Conservation (phyloP, 768 basidiomycete species). For the Phylloporus sp. region DNA sequence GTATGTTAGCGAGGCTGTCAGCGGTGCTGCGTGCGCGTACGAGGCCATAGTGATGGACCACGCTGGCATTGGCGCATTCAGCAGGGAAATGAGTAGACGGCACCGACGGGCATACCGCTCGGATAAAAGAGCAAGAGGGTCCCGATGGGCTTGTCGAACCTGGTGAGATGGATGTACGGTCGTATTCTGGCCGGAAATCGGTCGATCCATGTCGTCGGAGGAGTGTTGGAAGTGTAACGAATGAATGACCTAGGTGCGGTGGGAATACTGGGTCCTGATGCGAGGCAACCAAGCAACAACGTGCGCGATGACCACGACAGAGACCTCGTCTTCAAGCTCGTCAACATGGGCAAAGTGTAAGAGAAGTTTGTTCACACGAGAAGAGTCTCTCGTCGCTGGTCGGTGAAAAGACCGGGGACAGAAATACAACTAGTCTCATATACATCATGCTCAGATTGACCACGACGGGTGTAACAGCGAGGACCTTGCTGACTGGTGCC, state of each 20-base stretch:
- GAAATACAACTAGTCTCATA: no score
- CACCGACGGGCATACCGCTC: conserved; percentile 59
- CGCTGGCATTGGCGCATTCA: conserved; percentile 42
- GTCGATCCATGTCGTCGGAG: conserved; percentile 58
- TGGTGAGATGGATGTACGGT: conserved; percentile 82
- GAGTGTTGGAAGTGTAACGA: conserved; percentile 16
- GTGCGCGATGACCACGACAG: not conserved
- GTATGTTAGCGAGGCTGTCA: conserved; percentile 67
- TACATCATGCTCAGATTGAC: no score
- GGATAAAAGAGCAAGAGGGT: conserved; percentile 89
- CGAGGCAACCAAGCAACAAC: not conserved
- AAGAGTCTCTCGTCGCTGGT: no score
- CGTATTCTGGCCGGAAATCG: conserved; percentile 50
- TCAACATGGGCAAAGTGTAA: no score
- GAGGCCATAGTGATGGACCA: conserved; percentile 99
- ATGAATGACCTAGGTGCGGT: conserved; percentile 3
- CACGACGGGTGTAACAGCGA: no score
- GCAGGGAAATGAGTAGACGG: not conserved
- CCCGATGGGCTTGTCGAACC: conserved; percentile 96
- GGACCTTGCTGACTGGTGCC: no score
- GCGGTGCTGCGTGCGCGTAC: conserved; percentile 67
- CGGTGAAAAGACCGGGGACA: no score
- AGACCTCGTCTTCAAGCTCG: not conserved
- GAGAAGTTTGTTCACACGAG: no score
- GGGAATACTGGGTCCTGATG: not conserved